Percentiles rank a stretch among this genome's conserved stretches.
Conservation (phyloP, 345 rosid species). For the Rhizophora mangle region DNA sequence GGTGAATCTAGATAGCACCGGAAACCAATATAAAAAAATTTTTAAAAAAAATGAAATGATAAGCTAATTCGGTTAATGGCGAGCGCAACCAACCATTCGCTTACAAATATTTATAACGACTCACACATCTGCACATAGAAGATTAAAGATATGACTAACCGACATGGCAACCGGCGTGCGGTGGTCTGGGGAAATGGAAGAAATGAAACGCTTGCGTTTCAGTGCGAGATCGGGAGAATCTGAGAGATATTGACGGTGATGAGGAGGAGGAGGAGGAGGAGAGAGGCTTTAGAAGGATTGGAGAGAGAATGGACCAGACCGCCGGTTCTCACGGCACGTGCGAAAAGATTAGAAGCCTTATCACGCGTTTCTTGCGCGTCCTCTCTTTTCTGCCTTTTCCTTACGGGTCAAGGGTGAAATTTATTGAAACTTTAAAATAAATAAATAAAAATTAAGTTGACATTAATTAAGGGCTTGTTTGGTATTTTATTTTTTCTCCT, state of each 20-base stretch:
- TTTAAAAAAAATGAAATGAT: neutral
- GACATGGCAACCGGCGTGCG: constrained; percentile 12
- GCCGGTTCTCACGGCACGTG: constrained; percentile 24
- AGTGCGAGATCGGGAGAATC: neutral
- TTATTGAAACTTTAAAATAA: no score
- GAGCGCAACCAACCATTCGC: neutral
- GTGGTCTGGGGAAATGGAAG: neutral
- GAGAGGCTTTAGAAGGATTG: neutral
- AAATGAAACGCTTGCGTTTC: no score
- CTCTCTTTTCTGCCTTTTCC: no score
- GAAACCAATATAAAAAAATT: no score
- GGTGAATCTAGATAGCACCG: no score
- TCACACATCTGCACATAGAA: neutral
- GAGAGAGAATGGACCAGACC: neutral
- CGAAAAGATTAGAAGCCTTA: neutral
- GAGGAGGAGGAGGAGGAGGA: neutral
- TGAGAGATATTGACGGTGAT: neutral
- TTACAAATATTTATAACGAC: no score
- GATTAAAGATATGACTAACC: constrained; percentile 9
- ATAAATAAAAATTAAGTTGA: no score
- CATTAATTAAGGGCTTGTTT: no score
- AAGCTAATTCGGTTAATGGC: neutral
- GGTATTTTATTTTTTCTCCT: no score
- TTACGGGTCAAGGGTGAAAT: no score
- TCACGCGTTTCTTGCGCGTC: no score